Conservation (phyloP, 768 basidiomycete species). For the Favolaschia claudopus region DNA sequence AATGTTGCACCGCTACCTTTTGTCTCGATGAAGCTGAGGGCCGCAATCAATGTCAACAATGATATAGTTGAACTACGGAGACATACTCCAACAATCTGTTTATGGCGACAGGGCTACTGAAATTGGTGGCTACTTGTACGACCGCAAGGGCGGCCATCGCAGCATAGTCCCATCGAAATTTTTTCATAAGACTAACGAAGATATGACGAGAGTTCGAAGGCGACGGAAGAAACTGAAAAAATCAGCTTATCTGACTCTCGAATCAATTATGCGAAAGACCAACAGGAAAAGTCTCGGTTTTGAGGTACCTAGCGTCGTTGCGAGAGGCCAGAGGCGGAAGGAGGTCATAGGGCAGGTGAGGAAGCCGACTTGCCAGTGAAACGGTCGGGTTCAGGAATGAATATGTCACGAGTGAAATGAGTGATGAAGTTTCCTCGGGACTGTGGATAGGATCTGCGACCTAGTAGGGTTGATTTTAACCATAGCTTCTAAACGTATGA, state of each 20-base stretch:
- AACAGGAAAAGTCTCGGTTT: neutral
- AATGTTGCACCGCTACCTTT: slow-evolving; percentile 55
- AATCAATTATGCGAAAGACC: too few relatives aligned
- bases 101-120: slow-evolving; percentile 50
- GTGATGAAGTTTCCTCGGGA: slow-evolving; percentile 16
- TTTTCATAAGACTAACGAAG: slow-evolving; percentile 54
- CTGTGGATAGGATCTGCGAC: neutral
- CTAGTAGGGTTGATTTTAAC: neutral
- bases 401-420: slow-evolving; percentile 11
- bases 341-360: slow-evolving; percentile 13
- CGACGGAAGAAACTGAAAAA: neutral
- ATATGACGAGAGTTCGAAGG: slow-evolving; percentile 40
- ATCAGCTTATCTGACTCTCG: too few relatives aligned
- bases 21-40: slow-evolving; percentile 64
- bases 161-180: slow-evolving; percentile 45
- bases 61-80: neutral
- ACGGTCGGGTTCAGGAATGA: slow-evolving; percentile 15
- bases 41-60: neutral
- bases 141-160: slow-evolving; percentile 38
- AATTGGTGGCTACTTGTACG: slow-evolving; percentile 35
- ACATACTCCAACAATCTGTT: slow-evolving; percentile 50
- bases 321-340: slow-evolving; percentile 20
- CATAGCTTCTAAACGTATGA: too few relatives aligned
- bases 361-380: neutral
- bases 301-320: slow-evolving; percentile 5